Percentiles rank a stretch among this genome's conserved stretches.
Conservation (phyloP, 2,329 filamentous ascomycete species). For the Alternaria postmessia region DNA sequence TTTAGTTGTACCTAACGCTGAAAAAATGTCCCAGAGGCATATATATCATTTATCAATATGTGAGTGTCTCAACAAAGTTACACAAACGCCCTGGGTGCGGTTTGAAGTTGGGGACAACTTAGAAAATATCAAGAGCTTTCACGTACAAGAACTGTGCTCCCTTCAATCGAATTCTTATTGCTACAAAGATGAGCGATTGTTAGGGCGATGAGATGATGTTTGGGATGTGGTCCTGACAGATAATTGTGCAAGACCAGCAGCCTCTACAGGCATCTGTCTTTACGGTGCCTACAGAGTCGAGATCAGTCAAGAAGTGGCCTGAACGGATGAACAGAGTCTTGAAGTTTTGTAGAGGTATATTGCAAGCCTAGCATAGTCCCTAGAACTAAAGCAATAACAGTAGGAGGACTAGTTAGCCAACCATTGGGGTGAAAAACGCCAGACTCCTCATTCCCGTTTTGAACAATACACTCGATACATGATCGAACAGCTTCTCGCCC, state of each 20-base stretch:
- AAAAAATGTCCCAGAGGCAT: no score
- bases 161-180: background rate
- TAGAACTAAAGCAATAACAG: conserved; percentile 7
- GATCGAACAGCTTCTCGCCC: conserved; percentile 14
- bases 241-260: background rate
- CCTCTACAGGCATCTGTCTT: background rate
- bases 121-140: no score
- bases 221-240: background rate
- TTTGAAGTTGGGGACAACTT: no score
- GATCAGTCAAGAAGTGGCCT: background rate
- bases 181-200: background rate
- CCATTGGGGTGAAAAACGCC: conserved; percentile 18
- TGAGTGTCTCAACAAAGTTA: no score
- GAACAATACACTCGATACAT: conserved; percentile 25
- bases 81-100: no score
- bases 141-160: no score
- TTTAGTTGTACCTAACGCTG: no score
- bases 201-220: background rate
- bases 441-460: conserved; percentile 28
- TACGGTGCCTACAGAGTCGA: background rate
- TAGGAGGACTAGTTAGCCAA: conserved; percentile 6
- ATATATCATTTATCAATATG: no score
- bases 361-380: conserved; percentile 1
- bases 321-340: background rate
- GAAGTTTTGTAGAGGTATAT: conserved; percentile 5